Conservation (phyloP, 441 rosid species). For the Populus hybrid region DNA sequence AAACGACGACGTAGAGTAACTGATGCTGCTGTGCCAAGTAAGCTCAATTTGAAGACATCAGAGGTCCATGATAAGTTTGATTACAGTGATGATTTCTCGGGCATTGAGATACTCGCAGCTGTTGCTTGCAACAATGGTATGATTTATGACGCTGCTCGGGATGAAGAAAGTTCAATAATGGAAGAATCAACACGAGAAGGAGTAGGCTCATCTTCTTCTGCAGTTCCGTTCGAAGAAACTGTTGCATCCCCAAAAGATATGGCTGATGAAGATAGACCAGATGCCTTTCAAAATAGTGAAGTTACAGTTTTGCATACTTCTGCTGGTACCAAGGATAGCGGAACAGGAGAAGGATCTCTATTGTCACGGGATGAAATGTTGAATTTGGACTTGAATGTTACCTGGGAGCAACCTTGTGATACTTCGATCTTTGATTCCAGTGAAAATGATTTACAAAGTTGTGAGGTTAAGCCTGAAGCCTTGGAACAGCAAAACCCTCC, state of each 20-base stretch:
- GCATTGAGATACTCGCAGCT: slow-evolving; percentile 53
- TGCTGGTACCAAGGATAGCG: slow-evolving; percentile 7
- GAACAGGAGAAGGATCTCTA: slow-evolving; percentile 5
- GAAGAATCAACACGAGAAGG: slow-evolving; percentile 24
- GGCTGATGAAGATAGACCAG: slow-evolving; percentile 21
- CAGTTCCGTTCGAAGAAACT: neutral
- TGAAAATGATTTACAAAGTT: slow-evolving; percentile 15
- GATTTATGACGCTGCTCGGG: slow-evolving; percentile 14
- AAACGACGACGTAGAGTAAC: slow-evolving; percentile 8
- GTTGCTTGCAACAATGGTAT: slow-evolving; percentile 41
- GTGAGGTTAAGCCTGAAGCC: slow-evolving; percentile 10
- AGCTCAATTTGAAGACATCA: slow-evolving; percentile 19
- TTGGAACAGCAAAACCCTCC: slow-evolving; percentile 8
- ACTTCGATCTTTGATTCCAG: slow-evolving; percentile 20
- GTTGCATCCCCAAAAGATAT: slow-evolving; percentile 16
- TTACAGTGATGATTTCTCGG: slow-evolving; percentile 44
- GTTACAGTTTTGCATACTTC: slow-evolving; percentile 18
- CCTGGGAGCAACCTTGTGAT: slow-evolving; percentile 48
- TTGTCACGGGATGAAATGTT: slow-evolving; percentile 28
- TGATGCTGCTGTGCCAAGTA: slow-evolving; percentile 17
- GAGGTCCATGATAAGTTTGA: slow-evolving; percentile 18
- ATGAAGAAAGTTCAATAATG: slow-evolving; percentile 8
- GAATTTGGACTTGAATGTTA: slow-evolving; percentile 57
- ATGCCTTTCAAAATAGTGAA: slow-evolving; percentile 15
- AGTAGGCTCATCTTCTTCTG: slow-evolving; percentile 14